These are phyloP conservation scores for Penicillium expansum DNA, from an alignment of 2,329 filamentous ascomycete genomes.

Conservation along the genomic window DNA sequence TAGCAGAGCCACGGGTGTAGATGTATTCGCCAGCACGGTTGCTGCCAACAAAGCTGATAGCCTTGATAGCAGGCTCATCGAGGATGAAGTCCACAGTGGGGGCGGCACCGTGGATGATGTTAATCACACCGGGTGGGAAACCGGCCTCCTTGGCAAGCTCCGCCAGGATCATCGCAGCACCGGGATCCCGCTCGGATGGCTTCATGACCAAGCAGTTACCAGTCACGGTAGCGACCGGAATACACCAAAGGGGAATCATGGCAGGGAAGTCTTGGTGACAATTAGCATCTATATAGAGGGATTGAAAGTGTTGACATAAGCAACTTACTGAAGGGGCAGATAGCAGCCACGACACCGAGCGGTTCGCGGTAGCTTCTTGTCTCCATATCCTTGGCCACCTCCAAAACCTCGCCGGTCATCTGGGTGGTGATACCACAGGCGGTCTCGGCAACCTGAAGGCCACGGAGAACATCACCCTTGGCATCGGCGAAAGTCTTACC, in stretches of 20 bases:
- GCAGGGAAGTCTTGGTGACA: constrained; percentile 59
- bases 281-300: constrained; percentile 16
- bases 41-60: constrained; percentile 65
- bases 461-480: constrained; percentile 64
- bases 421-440: constrained; percentile 66
- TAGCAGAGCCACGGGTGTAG: constrained; percentile 64
- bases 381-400: constrained; percentile 70
- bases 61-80: constrained; percentile 66
- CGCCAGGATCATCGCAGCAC: constrained; percentile 64
- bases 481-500: constrained; percentile 68
- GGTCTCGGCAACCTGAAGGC: constrained; percentile 65
- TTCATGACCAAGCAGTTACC: constrained; percentile 65
- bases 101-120: constrained; percentile 63
- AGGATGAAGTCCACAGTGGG: constrained; percentile 68
- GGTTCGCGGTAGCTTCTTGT: constrained; percentile 65
- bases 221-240: constrained; percentile 63
- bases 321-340: constrained; percentile 62
- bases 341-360: constrained; percentile 62
- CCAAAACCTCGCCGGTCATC: constrained; percentile 63
- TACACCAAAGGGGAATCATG: constrained; percentile 69
- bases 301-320: not conserved
- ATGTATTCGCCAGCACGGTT: constrained; percentile 70
- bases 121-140: constrained; percentile 64
- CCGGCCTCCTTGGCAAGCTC: constrained; percentile 63
- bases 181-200: constrained; percentile 64